Evolutionary conservation across 345 rosid genomes (phyloP).

Genomic region (Kandelia obovata): DNA sequence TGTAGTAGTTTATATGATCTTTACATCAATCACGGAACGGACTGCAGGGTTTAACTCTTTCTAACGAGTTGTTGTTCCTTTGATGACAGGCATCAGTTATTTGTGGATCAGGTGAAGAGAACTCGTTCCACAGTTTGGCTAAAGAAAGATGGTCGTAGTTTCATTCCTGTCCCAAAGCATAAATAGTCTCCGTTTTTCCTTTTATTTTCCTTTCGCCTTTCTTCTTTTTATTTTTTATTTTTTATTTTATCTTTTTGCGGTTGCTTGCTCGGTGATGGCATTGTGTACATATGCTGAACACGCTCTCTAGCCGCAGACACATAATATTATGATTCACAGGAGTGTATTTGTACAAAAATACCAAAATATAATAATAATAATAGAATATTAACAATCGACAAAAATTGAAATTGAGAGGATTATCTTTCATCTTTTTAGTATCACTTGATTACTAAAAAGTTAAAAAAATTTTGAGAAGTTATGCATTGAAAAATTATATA

Average conservation of each 20-base stretch:
- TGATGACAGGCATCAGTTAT: slow-evolving; percentile 61
- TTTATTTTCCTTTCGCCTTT: neutral
- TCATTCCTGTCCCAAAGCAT: slow-evolving; percentile 38
- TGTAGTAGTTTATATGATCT: no score
- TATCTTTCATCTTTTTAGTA: no score
- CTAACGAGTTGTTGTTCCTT: slow-evolving; percentile 1
- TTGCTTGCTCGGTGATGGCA: neutral
- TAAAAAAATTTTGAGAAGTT: no score
- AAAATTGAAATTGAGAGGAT: no score
- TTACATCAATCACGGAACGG: no score
- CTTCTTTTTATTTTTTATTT: neutral
- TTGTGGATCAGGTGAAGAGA: slow-evolving; percentile 57
- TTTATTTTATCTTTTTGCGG: no score
- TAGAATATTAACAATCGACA: no score
- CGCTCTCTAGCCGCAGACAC: neutral
- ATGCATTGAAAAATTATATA: no score
- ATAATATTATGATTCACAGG: neutral
- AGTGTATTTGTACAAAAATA: no score
- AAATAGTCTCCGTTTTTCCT: slow-evolving; percentile 5
- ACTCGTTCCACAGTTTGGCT: slow-evolving; percentile 77
- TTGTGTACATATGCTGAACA: neutral
- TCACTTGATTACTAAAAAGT: no score
- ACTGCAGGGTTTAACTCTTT: neutral
- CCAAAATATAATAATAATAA: no score
- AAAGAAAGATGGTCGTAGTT: slow-evolving; percentile 46